These are phyloP conservation scores for Clarkia xantiana DNA, from an alignment of 345 rosid genomes.

Conservation along the genomic window DNA sequence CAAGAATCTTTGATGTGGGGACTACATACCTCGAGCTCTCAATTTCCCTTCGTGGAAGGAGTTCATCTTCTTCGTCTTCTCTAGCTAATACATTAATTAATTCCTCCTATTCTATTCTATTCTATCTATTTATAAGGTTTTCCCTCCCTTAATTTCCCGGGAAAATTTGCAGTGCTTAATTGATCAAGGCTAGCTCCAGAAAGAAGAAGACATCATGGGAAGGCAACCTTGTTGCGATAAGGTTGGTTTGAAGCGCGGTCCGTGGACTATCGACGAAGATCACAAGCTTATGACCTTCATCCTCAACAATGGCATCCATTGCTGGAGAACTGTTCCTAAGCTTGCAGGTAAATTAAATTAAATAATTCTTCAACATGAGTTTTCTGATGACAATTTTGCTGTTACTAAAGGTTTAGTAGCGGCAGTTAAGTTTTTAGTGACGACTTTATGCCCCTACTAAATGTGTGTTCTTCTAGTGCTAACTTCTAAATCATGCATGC, in stretches of 20 bases:
- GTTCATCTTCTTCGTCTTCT: background rate
- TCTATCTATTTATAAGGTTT: too few species aligned
- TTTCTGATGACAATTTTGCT: too few species aligned
- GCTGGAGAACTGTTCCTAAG: conserved; percentile 87
- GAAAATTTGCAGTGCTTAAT: background rate
- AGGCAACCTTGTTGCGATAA: conserved; percentile 90
- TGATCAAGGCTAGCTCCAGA: too few species aligned
- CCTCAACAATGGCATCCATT: conserved; percentile 76
- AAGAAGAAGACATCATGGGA: too few species aligned
- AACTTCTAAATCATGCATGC: background rate
- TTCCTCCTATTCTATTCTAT: too few species aligned
- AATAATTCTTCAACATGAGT: too few species aligned
- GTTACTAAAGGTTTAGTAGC: too few species aligned
- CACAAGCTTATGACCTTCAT: conserved; percentile 74
- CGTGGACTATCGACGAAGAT: conserved; percentile 95
- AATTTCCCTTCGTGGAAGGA: conserved; percentile 9
- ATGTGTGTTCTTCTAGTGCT: background rate
- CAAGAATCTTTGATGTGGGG: conserved; percentile 19
- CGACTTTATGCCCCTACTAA: too few species aligned
- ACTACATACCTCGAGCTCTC: too few species aligned
- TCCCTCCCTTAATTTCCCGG: background rate
- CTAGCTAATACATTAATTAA: too few species aligned
- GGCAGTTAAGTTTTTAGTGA: background rate
- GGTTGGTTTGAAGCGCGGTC: conserved; percentile 78
- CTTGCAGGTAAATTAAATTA: conserved; percentile 73